Evolutionary conservation across 2,329 filamentous ascomycete species (phyloP).

Genomic region (Pseudocercospora pini-densiflorae): DNA sequence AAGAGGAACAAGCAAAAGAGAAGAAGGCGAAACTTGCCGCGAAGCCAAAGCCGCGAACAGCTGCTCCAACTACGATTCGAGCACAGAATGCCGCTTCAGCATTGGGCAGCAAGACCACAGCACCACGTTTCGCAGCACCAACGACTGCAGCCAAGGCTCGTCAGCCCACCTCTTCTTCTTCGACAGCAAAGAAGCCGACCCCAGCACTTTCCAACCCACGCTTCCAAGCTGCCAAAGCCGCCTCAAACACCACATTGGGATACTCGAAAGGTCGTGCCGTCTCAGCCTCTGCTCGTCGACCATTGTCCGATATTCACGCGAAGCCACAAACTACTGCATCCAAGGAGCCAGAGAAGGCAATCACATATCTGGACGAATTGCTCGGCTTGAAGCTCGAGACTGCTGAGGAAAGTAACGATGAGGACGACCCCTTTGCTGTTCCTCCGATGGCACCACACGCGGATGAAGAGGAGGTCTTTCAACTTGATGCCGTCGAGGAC

Average conservation of each 20-base stretch:
- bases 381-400: slow-evolving; percentile 29
- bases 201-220: slow-evolving; percentile 49
- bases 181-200: slow-evolving; percentile 28
- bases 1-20: slow-evolving; percentile 30
- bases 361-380: slow-evolving; percentile 31
- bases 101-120: slow-evolving; percentile 39
- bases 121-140: slow-evolving; percentile 46
- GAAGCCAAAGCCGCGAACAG: slow-evolving; percentile 22
- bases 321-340: slow-evolving; percentile 17
- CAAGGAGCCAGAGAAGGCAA: slow-evolving; percentile 18
- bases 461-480: slow-evolving; percentile 29
- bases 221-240: slow-evolving; percentile 65
- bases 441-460: slow-evolving; percentile 1
- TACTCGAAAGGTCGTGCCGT: slow-evolving; percentile 76
- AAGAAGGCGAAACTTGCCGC: slow-evolving; percentile 26
- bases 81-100: slow-evolving; percentile 57
- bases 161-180: slow-evolving; percentile 38
- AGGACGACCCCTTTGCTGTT: slow-evolving; percentile 15
- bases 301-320: slow-evolving; percentile 31
- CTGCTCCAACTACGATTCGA: slow-evolving; percentile 56
- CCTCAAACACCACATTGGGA: slow-evolving; percentile 80
- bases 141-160: slow-evolving; percentile 47
- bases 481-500: slow-evolving; percentile 29
- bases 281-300: slow-evolving; percentile 44
- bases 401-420: slow-evolving; percentile 25